Percentiles rank a stretch among this genome's conserved stretches.
phyloP scores from a whole-genome alignment of 441 rosid species.

The Pelargonium cotyledonis region DNA sequence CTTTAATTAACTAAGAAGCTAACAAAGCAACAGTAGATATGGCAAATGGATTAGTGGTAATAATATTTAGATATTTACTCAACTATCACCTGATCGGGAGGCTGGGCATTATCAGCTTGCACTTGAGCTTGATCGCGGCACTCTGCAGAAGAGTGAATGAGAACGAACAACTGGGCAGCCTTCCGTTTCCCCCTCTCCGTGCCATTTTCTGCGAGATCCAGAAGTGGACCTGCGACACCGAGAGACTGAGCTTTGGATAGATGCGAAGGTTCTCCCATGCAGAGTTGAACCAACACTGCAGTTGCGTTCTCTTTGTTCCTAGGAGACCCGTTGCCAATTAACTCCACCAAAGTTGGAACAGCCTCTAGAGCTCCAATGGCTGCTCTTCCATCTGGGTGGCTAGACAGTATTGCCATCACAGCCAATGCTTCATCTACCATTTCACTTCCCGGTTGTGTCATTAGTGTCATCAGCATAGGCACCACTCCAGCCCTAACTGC shows the following conservation, averaged over 20 bases:
- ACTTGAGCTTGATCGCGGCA: neutral
- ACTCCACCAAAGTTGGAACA: neutral
- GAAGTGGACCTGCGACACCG: neutral
- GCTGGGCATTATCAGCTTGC: neutral
- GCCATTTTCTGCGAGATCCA: neutral
- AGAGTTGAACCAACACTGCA: slow-evolving; percentile 49
- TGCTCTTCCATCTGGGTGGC: slow-evolving; percentile 28
- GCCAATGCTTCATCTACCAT: slow-evolving; percentile 69
- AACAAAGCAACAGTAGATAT: neutral
- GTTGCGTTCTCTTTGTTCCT: slow-evolving; percentile 31
- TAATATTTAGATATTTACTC: neutral
- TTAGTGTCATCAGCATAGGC: slow-evolving; percentile 53
- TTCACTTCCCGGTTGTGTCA: neutral
- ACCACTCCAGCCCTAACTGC: slow-evolving; percentile 89
- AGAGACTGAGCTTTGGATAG: neutral
- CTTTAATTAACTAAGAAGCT: neutral
- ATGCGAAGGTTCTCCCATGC: neutral
- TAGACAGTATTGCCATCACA: slow-evolving; percentile 73
- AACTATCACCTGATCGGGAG: neutral
- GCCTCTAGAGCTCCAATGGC: neutral
- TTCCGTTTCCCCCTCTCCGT: neutral
- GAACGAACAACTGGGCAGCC: neutral
- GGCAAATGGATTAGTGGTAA: neutral
- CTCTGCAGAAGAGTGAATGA: neutral
- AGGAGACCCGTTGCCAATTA: neutral